Conservation (phyloP, 208 protist genomes). For the Leptomonas seymouri region DNA sequence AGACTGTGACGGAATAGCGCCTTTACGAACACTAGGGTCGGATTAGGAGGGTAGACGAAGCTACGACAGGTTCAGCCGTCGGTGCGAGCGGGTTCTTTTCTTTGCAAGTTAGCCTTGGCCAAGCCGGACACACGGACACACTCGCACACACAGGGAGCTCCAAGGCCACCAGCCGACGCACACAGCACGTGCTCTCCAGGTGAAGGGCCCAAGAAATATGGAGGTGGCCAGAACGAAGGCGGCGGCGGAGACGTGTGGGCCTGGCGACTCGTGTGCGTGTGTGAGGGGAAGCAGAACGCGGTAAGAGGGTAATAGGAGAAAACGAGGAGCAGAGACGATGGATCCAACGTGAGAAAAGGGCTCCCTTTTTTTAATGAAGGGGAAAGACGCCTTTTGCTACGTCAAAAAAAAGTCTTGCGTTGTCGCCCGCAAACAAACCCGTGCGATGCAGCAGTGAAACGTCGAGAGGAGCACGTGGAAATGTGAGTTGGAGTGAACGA, state of each 20-base stretch:
- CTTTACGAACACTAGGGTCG: too few species aligned
- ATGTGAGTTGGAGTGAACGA: not conserved
- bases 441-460: not conserved
- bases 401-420: not conserved
- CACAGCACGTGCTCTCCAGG: not conserved
- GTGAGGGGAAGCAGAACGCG: not conserved
- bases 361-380: not conserved
- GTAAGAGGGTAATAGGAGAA: not conserved
- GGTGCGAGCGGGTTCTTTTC: not conserved
- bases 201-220: too few species aligned
- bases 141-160: not conserved
- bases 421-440: not conserved
- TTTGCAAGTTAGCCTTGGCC: not conserved
- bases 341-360: not conserved
- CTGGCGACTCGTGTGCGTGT: not conserved
- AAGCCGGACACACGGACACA: not conserved
- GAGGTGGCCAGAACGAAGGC: too few species aligned
- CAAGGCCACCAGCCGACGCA: not conserved
- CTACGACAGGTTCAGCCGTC: not conserved
- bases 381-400: not conserved
- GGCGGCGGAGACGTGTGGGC: too few species aligned
- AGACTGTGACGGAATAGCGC: too few species aligned
- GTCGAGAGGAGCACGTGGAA: not conserved
- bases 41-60: not conserved
- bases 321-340: conserved; percentile 2